These are phyloP conservation scores for Debaryomyces nepalensis DNA, from an alignment of 1,139 yeast species.

Conservation along the genomic window DNA sequence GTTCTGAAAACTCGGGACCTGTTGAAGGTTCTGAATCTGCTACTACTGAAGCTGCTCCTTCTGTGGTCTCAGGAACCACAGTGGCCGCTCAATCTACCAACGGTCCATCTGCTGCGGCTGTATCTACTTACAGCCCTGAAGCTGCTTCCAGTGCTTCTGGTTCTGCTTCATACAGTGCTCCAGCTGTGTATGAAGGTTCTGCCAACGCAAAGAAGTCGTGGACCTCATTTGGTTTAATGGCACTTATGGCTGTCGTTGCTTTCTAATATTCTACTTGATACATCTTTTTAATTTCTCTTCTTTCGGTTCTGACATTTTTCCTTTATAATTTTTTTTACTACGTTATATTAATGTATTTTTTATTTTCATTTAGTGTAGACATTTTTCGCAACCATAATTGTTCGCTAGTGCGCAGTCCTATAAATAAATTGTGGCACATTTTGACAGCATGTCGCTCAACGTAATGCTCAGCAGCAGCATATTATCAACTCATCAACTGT, in stretches of 20 bases:
- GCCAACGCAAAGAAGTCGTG: not conserved
- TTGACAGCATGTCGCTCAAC: too few relatives aligned
- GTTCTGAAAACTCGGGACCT: not conserved
- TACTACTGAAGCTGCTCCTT: not conserved
- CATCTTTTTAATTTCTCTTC: not conserved
- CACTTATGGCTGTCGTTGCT: not conserved
- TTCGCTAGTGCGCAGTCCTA: too few relatives aligned
- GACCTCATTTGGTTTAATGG: not conserved
- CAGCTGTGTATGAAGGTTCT: slow-evolving; percentile 5
- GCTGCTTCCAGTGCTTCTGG: slow-evolving; percentile 17
- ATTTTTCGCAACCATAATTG: too few relatives aligned
- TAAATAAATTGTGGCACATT: too few relatives aligned
- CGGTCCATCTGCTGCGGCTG: slow-evolving; percentile 17
- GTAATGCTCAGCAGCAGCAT: too few relatives aligned
- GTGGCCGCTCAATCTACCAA: not conserved
- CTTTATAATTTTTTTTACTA: too few relatives aligned
- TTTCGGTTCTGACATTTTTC: too few relatives aligned
- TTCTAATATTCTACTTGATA: not conserved
- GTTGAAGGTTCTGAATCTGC: not conserved
- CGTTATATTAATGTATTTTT: too few relatives aligned
- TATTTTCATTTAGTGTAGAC: too few relatives aligned
- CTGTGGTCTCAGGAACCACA: too few relatives aligned
- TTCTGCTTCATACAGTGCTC: not conserved
- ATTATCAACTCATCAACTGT: too few relatives aligned
- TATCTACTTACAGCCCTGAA: slow-evolving; percentile 21